Percentiles rank a stretch among this genome's conserved stretches.
Evolutionary conservation across 805 yeast genomes (phyloP).

Genomic region (Ogataea pilisensis): DNA sequence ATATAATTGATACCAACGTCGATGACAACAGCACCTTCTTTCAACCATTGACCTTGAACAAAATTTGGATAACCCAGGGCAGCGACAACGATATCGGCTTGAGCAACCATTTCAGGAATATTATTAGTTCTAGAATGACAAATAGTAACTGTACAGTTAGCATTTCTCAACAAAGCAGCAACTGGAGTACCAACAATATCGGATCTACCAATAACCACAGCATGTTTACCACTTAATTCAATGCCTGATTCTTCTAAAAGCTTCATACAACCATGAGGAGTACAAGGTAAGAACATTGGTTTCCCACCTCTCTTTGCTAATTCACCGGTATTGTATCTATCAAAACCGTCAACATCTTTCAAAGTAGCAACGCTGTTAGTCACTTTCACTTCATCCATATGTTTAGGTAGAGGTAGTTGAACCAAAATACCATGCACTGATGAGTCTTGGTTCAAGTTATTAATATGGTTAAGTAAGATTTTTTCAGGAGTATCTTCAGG

Average conservation of each 20-base stretch:
- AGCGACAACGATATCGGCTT: constrained; percentile 73
- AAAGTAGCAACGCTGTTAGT: constrained; percentile 62
- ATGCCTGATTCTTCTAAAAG: constrained; percentile 56
- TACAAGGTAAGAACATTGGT: constrained; percentile 74
- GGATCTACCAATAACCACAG: constrained; percentile 83
- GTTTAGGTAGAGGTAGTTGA: constrained; percentile 74
- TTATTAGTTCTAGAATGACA: constrained; percentile 66
- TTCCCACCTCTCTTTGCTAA: constrained; percentile 67
- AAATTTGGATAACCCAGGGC: constrained; percentile 72
- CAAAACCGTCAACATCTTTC: constrained; percentile 84
- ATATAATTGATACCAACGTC: constrained; percentile 83
- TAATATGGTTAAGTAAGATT: constrained; percentile 50
- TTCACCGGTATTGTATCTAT: constrained; percentile 74
- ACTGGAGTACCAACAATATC: constrained; percentile 85
- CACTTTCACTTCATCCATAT: constrained; percentile 60
- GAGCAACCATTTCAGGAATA: constrained; percentile 41
- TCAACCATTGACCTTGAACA: constrained; percentile 73
- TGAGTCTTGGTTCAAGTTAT: constrained; percentile 52
- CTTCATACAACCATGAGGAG: constrained; percentile 77
- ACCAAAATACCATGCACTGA: constrained; percentile 69
- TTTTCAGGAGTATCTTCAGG: constrained; percentile 54
- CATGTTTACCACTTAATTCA: constrained; percentile 57
- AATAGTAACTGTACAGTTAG: constrained; percentile 71
- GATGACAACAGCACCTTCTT: constrained; percentile 62
- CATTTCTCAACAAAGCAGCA: constrained; percentile 62